Evolutionary conservation across 352 stramenopile genomes (phyloP).

Genomic region (Phytopythium vexans): DNA sequence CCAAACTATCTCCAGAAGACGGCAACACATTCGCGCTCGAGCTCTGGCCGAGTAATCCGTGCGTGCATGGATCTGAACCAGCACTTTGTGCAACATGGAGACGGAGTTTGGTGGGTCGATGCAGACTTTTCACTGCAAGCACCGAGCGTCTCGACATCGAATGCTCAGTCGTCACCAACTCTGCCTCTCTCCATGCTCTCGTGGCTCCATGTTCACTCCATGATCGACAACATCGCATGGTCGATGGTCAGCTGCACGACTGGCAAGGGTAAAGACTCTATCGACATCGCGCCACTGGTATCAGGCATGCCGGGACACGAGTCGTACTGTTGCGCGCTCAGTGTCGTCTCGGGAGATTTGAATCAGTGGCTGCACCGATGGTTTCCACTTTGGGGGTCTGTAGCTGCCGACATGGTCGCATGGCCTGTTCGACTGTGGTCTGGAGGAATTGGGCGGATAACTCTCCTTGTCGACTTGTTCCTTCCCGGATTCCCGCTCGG

Average conservation of each 20-base stretch:
- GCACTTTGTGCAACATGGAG: conserved; percentile 19
- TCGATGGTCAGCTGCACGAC: not conserved
- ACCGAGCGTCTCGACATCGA: not conserved
- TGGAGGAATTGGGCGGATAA: conserved; percentile 22
- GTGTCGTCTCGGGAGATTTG: conserved; percentile 16
- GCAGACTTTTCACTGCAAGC: conserved; percentile 18
- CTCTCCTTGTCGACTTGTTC: conserved; percentile 45
- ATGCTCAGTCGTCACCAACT: not conserved
- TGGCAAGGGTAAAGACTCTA: not conserved
- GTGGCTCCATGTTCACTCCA: not conserved
- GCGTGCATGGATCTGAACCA: conserved; percentile 36
- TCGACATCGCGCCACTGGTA: not conserved
- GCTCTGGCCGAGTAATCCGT: not conserved
- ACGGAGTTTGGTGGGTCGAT: conserved; percentile 32
- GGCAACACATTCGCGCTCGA: not conserved
- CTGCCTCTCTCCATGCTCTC: conserved; percentile 3
- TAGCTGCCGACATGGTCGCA: conserved; percentile 6
- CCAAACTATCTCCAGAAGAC: too few species aligned
- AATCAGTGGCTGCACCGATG: conserved; percentile 15
- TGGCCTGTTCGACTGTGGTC: conserved; percentile 24
- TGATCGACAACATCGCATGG: not conserved
- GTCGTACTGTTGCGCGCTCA: conserved; percentile 26
- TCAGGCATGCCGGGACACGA: conserved; percentile 29
- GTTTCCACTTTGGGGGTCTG: conserved; percentile 8
- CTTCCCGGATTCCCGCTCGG: conserved; percentile 33